phyloP scores from a whole-genome alignment of 257 asterid species.

The Coffea canephora region DNA sequence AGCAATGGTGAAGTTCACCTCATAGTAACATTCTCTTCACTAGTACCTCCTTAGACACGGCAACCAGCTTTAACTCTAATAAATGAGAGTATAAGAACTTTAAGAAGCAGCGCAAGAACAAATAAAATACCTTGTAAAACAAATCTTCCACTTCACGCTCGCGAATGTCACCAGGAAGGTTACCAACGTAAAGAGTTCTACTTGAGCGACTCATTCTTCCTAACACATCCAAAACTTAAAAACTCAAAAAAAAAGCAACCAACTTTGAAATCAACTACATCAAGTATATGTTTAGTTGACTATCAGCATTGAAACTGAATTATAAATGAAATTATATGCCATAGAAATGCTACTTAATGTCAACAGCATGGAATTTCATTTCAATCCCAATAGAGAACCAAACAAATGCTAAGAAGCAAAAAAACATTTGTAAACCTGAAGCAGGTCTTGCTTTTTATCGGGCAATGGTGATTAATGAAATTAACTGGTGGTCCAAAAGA shows the following conservation, averaged over 20 bases:
- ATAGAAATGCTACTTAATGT: neutral
- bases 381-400: neutral
- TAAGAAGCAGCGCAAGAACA: neutral
- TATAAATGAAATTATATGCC: neutral
- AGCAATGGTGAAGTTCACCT: neutral
- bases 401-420: neutral
- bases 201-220: conserved; percentile 90
- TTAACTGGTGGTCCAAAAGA: neutral
- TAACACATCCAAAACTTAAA: neutral
- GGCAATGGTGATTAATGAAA: neutral
- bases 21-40: neutral
- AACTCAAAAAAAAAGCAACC: neutral
- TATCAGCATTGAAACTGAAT: neutral
- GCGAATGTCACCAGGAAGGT: conserved; percentile 96
- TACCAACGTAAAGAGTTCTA: conserved; percentile 93
- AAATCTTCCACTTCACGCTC: conserved; percentile 97
- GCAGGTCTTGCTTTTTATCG: neutral
- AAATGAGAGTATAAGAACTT: neutral
- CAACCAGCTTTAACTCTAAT: neutral
- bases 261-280: neutral
- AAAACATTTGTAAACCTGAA: neutral
- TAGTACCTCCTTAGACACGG: neutral
- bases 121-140: conserved; percentile 69
- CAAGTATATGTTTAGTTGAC: neutral
- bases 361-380: neutral